Conservation (phyloP, 192 early-diverging fungal species). For the Rhizophagus prolifer region DNA sequence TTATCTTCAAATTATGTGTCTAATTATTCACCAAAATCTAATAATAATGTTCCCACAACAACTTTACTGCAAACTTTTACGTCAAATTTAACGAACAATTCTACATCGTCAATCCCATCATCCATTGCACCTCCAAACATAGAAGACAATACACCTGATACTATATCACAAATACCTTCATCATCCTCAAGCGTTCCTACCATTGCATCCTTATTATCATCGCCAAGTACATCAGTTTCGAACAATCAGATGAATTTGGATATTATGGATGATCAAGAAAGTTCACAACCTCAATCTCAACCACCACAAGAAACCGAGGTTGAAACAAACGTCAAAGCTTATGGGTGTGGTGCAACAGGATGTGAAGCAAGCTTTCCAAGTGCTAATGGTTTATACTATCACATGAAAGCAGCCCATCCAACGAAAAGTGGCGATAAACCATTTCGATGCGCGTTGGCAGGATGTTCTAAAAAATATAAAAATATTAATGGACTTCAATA, state of each 20-base stretch:
- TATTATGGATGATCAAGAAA: not conserved
- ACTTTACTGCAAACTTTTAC: not conserved
- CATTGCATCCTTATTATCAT: conserved; percentile 11
- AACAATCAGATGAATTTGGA: not conserved
- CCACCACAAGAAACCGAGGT: not conserved
- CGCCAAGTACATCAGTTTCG: not conserved
- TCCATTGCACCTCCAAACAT: not conserved
- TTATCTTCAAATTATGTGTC: not conserved
- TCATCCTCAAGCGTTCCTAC: conserved; percentile 2
- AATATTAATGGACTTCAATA: conserved; percentile 85
- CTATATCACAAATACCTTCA: not conserved
- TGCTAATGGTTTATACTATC: conserved; percentile 43
- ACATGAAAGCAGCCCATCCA: conserved; percentile 40
- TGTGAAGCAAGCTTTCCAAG: conserved; percentile 33
- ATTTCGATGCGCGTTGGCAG: conserved; percentile 65
- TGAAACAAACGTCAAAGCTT: conserved; percentile 24
- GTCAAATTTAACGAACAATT: not conserved
- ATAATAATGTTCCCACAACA: not conserved
- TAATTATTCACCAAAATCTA: not conserved
- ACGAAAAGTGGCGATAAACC: conserved; percentile 43
- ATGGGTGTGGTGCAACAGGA: conserved; percentile 39
- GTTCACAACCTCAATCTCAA: not conserved
- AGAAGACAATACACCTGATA: not conserved
- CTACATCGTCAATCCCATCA: not conserved
- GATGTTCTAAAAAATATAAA: conserved; percentile 73